Percentiles rank a stretch among this genome's conserved stretches.
These are phyloP conservation scores for Aegilops bicornis DNA, from an alignment of 176 grass and related monocot genomes.

Conservation along the genomic window DNA sequence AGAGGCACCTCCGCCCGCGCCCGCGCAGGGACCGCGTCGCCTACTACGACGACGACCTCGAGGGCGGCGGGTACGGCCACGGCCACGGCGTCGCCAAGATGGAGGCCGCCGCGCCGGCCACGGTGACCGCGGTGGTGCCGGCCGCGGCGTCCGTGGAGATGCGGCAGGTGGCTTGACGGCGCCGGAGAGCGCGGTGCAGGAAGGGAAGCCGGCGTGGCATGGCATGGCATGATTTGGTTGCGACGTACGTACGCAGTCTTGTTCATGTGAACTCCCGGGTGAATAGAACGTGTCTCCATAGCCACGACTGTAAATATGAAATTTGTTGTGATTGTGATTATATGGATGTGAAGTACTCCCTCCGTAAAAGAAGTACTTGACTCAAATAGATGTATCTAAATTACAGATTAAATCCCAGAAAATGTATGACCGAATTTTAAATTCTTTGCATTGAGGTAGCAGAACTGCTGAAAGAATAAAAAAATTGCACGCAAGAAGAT, in stretches of 20 bases:
- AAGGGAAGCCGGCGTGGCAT: background rate
- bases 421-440: too few species aligned
- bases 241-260: background rate
- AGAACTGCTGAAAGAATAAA: too few species aligned
- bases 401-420: too few species aligned
- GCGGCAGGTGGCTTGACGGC: background rate
- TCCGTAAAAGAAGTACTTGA: too few species aligned
- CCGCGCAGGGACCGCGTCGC: slow-evolving; percentile 59
- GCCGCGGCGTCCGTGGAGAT: background rate
- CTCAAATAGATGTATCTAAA: too few species aligned
- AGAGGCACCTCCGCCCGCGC: slow-evolving; percentile 51
- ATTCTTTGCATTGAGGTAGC: too few species aligned
- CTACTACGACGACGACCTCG: slow-evolving; percentile 52
- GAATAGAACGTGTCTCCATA: background rate
- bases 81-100: slow-evolving; percentile 35
- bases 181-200: background rate
- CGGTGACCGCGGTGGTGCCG: background rate
- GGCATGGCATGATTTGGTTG: background rate
- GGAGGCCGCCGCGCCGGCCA: slow-evolving; percentile 18
- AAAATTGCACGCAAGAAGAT: too few species aligned
- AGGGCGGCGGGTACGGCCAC: slow-evolving; percentile 31
- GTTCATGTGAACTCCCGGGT: background rate
- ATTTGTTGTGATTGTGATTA: background rate
- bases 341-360: too few species aligned
- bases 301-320: background rate